Evolutionary conservation across 768 basidiomycete genomes (phyloP), one percentile per base, ranked within the genome.

Genomic region (Phanerochaete carnosa): DNA sequence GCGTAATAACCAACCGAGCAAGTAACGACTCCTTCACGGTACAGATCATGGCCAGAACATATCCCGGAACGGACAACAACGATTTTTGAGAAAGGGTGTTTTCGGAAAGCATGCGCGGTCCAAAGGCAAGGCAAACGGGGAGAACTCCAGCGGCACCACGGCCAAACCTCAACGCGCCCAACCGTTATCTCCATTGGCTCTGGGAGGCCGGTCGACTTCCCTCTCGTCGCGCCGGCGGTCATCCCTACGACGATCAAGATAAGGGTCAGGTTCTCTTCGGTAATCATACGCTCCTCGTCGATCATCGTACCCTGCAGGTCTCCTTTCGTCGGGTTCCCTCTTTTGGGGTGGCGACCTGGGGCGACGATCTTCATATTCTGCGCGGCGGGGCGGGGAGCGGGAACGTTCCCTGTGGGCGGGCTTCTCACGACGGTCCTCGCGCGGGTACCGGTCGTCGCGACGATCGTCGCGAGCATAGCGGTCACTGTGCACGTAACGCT

Each of bases 241-340:
- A 72, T 92, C 89, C 86, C 89, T 89, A 79, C 88, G 88, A 72
- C 91, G 89, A 75, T 91, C 89, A 87, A 87, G 86, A 86, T 88
- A 85, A 80, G 83, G 83, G 82, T 91, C 88, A 86, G 88, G 88
- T 74, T 77, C 83, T 86, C 84, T 86, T 79, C 84, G 88, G 75
- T 87, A 87, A 86, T 90, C 88, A 85, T 86, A 76, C 91, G 87
- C 76, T 91, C 88, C 85, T 92, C 91, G 86, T 75, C 92, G 87
- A 75, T 91, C 88, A 85, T 92, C 91, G 86, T 92, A 90, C 86
- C 89, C 90, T 87, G 89, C 88, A 86, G 89, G 84, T 83, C 88
- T 88, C 83, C 81, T 86, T 77, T 92, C 89, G 80, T 92, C 89
- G 76, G 79, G 78, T 69, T 92, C 89, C 82, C 90, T 89, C 82